Percentiles rank a stretch among this genome's conserved stretches.
These are phyloP conservation scores for Colletotrichum graminicola DNA, from an alignment of 2,329 filamentous ascomycete species.

Conservation along the genomic window DNA sequence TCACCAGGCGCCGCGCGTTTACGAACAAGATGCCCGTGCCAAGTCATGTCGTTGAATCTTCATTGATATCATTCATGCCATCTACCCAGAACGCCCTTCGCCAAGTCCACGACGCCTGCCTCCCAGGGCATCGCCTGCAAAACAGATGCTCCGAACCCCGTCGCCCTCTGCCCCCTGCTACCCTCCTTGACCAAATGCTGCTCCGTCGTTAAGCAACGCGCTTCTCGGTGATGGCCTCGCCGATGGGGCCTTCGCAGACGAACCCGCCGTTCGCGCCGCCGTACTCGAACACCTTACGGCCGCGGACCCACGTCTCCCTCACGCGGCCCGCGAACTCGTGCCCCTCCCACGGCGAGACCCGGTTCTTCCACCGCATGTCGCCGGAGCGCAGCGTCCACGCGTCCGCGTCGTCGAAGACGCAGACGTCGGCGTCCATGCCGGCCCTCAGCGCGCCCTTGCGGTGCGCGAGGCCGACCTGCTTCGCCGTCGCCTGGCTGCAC, in stretches of 20 bases:
- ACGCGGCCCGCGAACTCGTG: constrained; percentile 83
- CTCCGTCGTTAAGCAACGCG: constrained; percentile 54
- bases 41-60: constrained; percentile 1
- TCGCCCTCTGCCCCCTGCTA: neutral
- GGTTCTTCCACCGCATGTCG: constrained; percentile 95
- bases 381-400: constrained; percentile 79
- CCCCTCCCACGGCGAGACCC: constrained; percentile 90
- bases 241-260: constrained; percentile 60
- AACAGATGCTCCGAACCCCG: neutral
- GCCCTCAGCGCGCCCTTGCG: constrained; percentile 84
- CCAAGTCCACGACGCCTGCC: neutral
- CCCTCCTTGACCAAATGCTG: too few relatives aligned
- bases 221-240: constrained; percentile 72
- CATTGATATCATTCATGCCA: neutral
- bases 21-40: too few relatives aligned
- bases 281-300: constrained; percentile 78
- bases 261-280: constrained; percentile 67
- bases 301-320: constrained; percentile 86
- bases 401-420: constrained; percentile 88
- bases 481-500: constrained; percentile 87
- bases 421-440: constrained; percentile 91
- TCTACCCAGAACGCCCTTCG: neutral
- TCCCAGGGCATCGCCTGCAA: neutral
- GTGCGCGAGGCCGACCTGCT: constrained; percentile 86
- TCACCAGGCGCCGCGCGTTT: neutral